phyloP scores from a whole-genome alignment of 106 monocot genomes.

The Allium cepa region DNA sequence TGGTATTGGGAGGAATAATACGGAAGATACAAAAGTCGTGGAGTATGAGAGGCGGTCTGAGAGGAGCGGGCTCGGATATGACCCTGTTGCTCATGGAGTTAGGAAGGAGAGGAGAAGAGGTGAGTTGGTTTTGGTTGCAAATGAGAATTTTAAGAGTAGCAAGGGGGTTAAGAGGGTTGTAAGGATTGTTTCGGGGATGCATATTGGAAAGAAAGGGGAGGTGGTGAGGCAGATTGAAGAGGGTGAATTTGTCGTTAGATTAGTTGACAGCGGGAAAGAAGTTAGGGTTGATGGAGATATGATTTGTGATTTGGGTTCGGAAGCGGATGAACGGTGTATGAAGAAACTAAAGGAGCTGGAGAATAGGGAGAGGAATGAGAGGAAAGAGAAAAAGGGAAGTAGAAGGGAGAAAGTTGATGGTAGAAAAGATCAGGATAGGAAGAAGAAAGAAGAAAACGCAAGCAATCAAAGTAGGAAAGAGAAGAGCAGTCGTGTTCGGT shows the following conservation, averaged over 20 bases:
- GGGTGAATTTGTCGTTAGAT: constrained; percentile 11
- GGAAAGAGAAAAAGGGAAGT: constrained; percentile 2
- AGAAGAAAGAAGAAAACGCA: not conserved
- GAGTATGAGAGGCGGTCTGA: constrained; percentile 56
- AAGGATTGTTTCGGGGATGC: constrained; percentile 25
- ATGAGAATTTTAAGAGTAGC: not conserved
- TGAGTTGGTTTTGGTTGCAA: not conserved
- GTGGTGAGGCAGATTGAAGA: constrained; percentile 7
- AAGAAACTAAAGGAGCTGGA: constrained; percentile 23
- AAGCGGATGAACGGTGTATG: constrained; percentile 29
- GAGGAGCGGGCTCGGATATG: constrained; percentile 58
- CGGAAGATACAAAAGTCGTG: constrained; percentile 53
- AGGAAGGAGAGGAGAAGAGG: constrained; percentile 14
- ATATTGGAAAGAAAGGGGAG: constrained; percentile 26
- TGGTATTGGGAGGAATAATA: constrained; percentile 54
- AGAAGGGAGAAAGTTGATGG: not conserved
- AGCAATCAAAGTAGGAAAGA: not conserved
- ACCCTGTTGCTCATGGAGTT: constrained; percentile 9
- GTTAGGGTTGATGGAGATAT: constrained; percentile 22
- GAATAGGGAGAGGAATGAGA: constrained; percentile 7
- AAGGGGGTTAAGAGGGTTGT: constrained; percentile 15
- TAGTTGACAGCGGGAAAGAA: constrained; percentile 19
- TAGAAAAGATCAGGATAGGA: constrained; percentile 4
- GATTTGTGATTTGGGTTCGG: constrained; percentile 22
- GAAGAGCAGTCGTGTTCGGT: constrained; percentile 17